A percentile compares a stretch with the other conserved stretches of the same genome.
Conservation (phyloP, 1,284 basidiomycete genomes). For the Ceratobasidium sp. region DNA sequence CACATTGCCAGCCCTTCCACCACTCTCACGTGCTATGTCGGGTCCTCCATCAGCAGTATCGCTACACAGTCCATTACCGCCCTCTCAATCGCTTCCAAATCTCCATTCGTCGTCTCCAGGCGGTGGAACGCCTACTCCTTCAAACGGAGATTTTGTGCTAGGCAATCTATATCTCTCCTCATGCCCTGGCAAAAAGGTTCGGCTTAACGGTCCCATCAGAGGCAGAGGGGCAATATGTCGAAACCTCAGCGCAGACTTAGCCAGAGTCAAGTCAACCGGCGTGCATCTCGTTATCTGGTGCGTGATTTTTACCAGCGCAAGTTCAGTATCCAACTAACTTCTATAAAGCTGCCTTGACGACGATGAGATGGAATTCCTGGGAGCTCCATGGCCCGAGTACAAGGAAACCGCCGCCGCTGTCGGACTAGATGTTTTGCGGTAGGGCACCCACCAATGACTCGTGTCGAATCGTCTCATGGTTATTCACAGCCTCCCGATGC, state of each 20-base stretch:
- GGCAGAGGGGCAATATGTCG: constrained; percentile 86
- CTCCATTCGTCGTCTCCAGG: neutral
- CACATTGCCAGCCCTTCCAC: constrained; percentile 12
- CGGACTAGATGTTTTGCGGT: constrained; percentile 78
- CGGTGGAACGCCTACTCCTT: neutral
- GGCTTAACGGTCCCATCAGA: constrained; percentile 80
- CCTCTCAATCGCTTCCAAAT: neutral
- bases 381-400: constrained; percentile 84
- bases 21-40: neutral
- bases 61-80: constrained; percentile 40
- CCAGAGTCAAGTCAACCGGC: constrained; percentile 76
- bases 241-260: constrained; percentile 78
- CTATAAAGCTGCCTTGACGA: constrained; percentile 80
- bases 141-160: constrained; percentile 47
- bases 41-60: neutral
- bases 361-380: constrained; percentile 82
- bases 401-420: constrained; percentile 63
- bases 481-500: constrained; percentile 74
- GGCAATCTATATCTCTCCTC: constrained; percentile 93
- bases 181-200: constrained; percentile 96
- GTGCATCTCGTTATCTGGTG: constrained; percentile 86
- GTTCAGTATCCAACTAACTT: neutral
- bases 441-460: constrained; percentile 41
- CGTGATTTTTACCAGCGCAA: constrained; percentile 42
- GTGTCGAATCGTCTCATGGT: constrained; percentile 30